Evolutionary conservation across 495 filamentous ascomycete genomes (phyloP), one percentile per base, ranked within the genome.

Genomic region (Neurospora cerealis): DNA sequence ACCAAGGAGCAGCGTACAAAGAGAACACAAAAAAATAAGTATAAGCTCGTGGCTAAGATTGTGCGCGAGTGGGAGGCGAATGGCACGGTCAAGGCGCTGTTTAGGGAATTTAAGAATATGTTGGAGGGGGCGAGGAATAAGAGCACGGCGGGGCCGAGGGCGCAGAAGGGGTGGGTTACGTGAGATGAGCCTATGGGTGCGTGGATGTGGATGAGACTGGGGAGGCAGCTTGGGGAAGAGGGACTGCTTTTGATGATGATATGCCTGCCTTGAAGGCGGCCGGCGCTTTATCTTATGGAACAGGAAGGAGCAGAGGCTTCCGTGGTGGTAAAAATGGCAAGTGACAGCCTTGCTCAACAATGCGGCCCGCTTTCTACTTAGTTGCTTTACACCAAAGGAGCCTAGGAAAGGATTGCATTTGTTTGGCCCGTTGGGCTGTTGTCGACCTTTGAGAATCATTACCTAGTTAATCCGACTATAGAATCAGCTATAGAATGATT

Each of bases 21-120:
- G 38, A 86, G 72, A 78, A 86, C 15, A 19, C 2, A 15, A 41
- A 88, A 87, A 79, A 86, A 88, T 32, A 83, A 83, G 48, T 84
- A 87, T 9, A 83, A 83, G 2, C 83, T 88, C 7, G 87, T 88
- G 21, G 84, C 85, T 79, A 76, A 85, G 72, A 85, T 85, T 24
- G 71, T 80, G n/a, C 75, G 80, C 6, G 71, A 48, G 3, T 86
- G 85, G 85, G 75, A 72, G 39, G 46, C 77, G 13, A 54, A 73
- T 0, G 74, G 77, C 5, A 76, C 80, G 24, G 60, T 84, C 0
- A 73, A 72, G 24, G 69, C 60, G 17, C 75, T 86, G 10, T 85
- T 78, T 46, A 39, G 69, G 32, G 80, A 84, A 3, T 85, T 84
- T 38, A 81, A 82, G 77, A 70, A 60, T 1, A 79, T 72, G 3